Conservation (phyloP, 331 rosid species). For the Spiraea crenata region DNA sequence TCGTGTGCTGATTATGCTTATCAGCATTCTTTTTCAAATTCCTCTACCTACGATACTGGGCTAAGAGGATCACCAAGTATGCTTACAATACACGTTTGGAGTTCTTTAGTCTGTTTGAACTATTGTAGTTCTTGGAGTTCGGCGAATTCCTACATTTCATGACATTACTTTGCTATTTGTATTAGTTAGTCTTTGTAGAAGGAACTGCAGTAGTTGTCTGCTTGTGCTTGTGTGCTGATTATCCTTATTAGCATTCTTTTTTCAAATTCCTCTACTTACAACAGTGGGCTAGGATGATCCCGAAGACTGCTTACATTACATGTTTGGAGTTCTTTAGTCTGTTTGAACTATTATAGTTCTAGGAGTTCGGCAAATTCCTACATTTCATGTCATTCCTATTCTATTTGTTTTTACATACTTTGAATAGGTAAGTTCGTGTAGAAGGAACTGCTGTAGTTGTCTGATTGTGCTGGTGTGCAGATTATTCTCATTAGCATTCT, state of each 20-base stretch:
- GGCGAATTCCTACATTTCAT: constrained; percentile 10
- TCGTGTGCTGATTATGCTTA: not conserved
- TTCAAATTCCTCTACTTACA: constrained; percentile 12
- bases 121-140: constrained; percentile 11
- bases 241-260: constrained; percentile 23
- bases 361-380: constrained; percentile 13
- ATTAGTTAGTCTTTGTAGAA: not conserved
- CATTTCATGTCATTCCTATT: not conserved
- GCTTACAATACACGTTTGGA: constrained; percentile 22
- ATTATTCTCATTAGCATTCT: constrained; percentile 23
- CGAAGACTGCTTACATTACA: constrained; percentile 30
- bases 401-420: too few species aligned
- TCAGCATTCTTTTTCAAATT: constrained; percentile 24
- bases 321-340: not conserved
- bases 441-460: not conserved
- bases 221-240: not conserved
- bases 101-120: constrained; percentile 6
- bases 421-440: too few species aligned
- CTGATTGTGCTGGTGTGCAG: not conserved
- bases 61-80: constrained; percentile 30
- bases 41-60: constrained; percentile 24
- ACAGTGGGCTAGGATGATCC: constrained; percentile 30
- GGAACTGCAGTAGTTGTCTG: not conserved
- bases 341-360: constrained; percentile 4
- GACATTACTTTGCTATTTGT: not conserved